Base-by-base conservation (phyloP, 805 yeast species). In the Teunomyces panamensis region DNA sequence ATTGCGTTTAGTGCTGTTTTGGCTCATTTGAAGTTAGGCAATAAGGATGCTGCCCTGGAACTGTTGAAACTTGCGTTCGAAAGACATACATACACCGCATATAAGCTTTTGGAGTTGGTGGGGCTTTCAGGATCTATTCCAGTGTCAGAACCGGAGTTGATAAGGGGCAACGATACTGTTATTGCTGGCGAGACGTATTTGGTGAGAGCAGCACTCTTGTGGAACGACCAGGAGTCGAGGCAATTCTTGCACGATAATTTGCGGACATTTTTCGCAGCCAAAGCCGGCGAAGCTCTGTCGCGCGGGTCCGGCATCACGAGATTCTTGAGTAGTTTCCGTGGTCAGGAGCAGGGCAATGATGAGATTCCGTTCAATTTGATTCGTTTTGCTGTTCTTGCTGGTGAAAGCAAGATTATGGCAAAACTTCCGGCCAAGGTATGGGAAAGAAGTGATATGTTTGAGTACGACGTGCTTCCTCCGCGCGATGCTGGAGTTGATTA, bases 391-490 rank as follows among this genome's bases (percentile, higher is more conserved):
- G 74, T 87, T 29, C 64, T 87, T 36, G 83, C 90, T 0, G 87
- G 86, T 13, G 94, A 86, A 61, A 81, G 80, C 20, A 76, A 80
- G 36, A 75, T 84, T 1, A 81, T 87, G 86, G 87, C 88, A 1
- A 78, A 79, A 53, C 71, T 86, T 20, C 95, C 95, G 0, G 57
- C 73, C 24, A 55, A 64, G 2, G 73, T 85, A 20, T 87, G 89
- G 87, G 75, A 77, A 1, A 60, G 77, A 24, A 74, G 83, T 46
- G 85, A 84, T 47, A 74, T 83, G 11, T 81, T 71, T 57, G 95
- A 87, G 54, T 87, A 78, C 58, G 95, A 87, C 62, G 77, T 85
- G 2, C 61, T 87, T 17, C 91, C 95, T 1, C 94, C 95, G 1
- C 55, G 56, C 36, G 67, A 64, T 44, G 48, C 49, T 1, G 45